Evolutionary conservation across 148 eudicot species (phyloP), one percentile per base, ranked within the genome.

Genomic region (Arctostaphylos glauca): DNA sequence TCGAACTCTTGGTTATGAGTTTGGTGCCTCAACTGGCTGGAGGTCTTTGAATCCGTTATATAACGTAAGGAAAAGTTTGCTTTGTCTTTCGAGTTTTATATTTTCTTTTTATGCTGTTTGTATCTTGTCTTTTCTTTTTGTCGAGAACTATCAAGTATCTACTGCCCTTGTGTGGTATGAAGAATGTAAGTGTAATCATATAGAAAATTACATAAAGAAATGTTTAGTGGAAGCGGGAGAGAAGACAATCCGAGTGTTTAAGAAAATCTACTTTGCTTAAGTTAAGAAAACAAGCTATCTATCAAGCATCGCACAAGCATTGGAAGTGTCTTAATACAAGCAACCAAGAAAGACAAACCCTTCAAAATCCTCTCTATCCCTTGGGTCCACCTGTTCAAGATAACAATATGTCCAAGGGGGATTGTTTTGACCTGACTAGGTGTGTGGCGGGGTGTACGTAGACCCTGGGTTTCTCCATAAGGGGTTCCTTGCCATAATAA

Each of bases 11-110:
- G 95, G 94, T 82, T 88, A 86, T 82, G 95, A 93, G 83, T 86
- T 91, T 84, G 99, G 99, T 80, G 84, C 90, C 81, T 88, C 99
- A 75, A 96, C 97, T 82, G 99, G 99, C 77, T 96, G 99, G 99
- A 91, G 85, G 86, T 79, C 82, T 62, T 86, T 96, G 85, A 87
- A 96, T 83, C 86, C 83, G 60, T 86, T 89, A 67, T 96, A 96
- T 85, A 96, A 94, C 80, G 98, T 96, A 88, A 90, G 95, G 81
- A 79, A 79, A 67, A 15, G 70, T 62, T 54, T 15, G 5, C 59
- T 19, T 21, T 3, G 38, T 13, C n/a, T 49, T 14, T 79, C 23
- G 55, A 48, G 2, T 67, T 56, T 55, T 64, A 23, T 23, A 23
- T 58, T 67, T 50, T 19, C 6, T 62, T n/a, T 68, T 49, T 12